Percentiles rank a stretch among this genome's conserved stretches.
These are phyloP conservation scores for Spatholobus suberectus DNA, from an alignment of 306 rosid species.

Conservation along the genomic window DNA sequence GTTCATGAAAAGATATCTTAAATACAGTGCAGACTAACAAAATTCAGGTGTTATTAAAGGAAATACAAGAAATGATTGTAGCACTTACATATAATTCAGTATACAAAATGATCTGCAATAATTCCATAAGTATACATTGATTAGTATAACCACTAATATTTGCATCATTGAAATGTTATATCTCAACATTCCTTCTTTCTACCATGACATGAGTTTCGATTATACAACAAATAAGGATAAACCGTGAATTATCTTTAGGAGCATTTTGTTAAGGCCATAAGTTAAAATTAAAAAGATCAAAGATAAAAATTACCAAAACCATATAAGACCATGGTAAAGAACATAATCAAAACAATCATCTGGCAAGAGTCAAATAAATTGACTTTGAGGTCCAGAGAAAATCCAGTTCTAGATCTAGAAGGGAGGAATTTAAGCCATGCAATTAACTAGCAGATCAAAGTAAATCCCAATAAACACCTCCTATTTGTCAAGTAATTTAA, in stretches of 20 bases:
- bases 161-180: not conserved
- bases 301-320: not conserved
- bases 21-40: not conserved
- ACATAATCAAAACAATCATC: not conserved
- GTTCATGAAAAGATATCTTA: constrained; percentile 15
- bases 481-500: constrained; percentile 6
- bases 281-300: not conserved
- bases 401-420: not conserved
- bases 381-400: not conserved
- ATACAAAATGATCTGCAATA: constrained; percentile 75
- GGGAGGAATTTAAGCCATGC: not conserved
- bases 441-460: not conserved
- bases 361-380: not conserved
- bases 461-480: not conserved
- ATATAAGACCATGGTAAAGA: not conserved
- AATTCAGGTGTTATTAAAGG: not conserved
- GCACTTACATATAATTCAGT: constrained; percentile 81
- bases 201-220: not conserved
- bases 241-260: not conserved
- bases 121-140: constrained; percentile 28
- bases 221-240: not conserved
- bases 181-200: constrained; percentile 12
- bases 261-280: not conserved
- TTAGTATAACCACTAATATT: constrained; percentile 19
- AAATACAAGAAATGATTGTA: constrained; percentile 5